Evolutionary conservation across 2,329 filamentous ascomycete species (phyloP).

Genomic region (Onygenales sp.): DNA sequence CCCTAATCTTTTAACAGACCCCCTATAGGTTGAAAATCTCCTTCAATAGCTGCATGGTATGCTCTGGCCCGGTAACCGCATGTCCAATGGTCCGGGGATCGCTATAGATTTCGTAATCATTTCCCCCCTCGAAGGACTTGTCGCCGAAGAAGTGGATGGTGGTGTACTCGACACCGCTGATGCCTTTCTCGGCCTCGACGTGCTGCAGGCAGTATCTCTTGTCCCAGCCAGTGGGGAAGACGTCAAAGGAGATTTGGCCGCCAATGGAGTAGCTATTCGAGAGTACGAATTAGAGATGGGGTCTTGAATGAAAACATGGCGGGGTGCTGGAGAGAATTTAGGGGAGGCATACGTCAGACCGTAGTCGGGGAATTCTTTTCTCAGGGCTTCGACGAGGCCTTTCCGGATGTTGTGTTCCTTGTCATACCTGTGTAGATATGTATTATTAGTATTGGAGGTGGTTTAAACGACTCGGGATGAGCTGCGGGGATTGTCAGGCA

Average conservation of each 20-base stretch:
- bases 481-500: too few species aligned
- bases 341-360: constrained; percentile 64
- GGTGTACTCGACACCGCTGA: constrained; percentile 57
- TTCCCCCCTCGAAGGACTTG: constrained; percentile 84
- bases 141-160: constrained; percentile 97
- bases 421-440: constrained; percentile 49
- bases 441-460: too few species aligned
- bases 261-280: constrained; percentile 72
- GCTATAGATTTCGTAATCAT: constrained; percentile 88
- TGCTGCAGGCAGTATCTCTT: constrained; percentile 95
- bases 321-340: not conserved
- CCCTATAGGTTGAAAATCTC: constrained; percentile 55
- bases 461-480: too few species aligned
- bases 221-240: constrained; percentile 96
- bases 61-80: constrained; percentile 68
- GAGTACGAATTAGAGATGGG: constrained; percentile 1
- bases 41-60: constrained; percentile 71
- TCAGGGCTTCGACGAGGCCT: constrained; percentile 66
- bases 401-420: constrained; percentile 64
- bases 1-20: too few species aligned
- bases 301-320: constrained; percentile 2
- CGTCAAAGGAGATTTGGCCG: constrained; percentile 95
- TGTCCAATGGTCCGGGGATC: constrained; percentile 79
- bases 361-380: constrained; percentile 71
- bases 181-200: constrained; percentile 69